A percentile compares a stretch with the other conserved stretches of the same genome.
Conservation (phyloP, 1,139 yeast genomes). For the Debaryomyces sp. region DNA sequence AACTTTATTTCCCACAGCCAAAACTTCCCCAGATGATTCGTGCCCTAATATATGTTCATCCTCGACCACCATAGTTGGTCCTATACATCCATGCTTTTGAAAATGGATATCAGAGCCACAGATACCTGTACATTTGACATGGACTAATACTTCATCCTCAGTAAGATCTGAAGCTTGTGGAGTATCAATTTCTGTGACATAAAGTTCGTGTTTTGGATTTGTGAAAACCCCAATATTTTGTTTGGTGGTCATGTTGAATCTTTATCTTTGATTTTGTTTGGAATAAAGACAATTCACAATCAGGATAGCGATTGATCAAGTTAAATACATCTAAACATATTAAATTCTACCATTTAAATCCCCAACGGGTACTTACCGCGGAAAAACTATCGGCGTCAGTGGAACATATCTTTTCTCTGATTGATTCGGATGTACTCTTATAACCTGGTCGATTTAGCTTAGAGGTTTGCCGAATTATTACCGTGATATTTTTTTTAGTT, state of each 20-base stretch:
- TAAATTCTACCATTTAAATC: neutral
- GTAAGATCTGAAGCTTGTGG: conserved; percentile 10
- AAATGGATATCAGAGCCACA: conserved; percentile 34
- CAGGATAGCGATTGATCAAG: neutral
- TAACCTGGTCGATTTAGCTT: neutral
- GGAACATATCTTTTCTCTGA: neutral
- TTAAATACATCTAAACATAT: neutral
- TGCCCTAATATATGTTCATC: conserved; percentile 27
- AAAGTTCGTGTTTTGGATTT: conserved; percentile 14
- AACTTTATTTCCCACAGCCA: conserved; percentile 25
- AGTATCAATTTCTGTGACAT: conserved; percentile 9
- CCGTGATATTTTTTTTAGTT: neutral
- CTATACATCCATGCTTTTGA: conserved; percentile 28
- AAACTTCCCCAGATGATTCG: conserved; percentile 27
- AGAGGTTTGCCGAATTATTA: neutral
- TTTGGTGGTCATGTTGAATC: conserved; percentile 1
- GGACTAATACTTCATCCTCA: conserved; percentile 26
- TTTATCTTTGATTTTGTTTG: neutral
- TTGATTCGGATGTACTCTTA: neutral
- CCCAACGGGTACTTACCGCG: conserved; percentile 1
- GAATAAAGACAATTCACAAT: neutral
- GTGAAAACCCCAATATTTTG: conserved; percentile 14
- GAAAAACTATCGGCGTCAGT: conserved; percentile 2
- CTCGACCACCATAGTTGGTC: conserved; percentile 21
- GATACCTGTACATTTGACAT: conserved; percentile 41